Conservation (phyloP, 2,329 filamentous ascomycete genomes). For the Myriosclerotinia duriaeana region DNA sequence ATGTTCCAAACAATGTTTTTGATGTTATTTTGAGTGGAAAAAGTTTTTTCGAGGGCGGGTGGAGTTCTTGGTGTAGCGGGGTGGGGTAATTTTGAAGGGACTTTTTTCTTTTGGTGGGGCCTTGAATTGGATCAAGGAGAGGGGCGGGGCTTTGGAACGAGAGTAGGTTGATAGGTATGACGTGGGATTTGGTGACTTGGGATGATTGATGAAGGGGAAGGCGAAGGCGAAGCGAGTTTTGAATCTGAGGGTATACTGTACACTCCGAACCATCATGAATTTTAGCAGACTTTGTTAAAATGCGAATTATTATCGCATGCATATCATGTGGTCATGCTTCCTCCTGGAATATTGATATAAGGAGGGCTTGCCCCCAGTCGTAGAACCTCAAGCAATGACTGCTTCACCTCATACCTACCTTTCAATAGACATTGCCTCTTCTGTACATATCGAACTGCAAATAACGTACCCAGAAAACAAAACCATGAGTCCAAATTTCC, state of each 20-base stretch:
- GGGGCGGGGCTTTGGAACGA: neutral
- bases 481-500: neutral
- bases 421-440: neutral
- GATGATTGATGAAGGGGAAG: neutral
- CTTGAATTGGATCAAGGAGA: neutral
- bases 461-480: neutral
- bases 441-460: neutral
- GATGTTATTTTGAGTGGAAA: neutral
- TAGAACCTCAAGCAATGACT: too few relatives aligned
- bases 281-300: neutral
- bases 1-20: neutral
- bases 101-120: neutral
- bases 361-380: too few relatives aligned
- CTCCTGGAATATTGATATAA: too few relatives aligned
- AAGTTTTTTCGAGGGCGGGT: neutral
- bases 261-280: neutral
- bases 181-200: neutral
- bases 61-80: neutral
- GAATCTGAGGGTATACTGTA: neutral
- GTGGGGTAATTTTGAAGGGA: neutral
- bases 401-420: neutral
- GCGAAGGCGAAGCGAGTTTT: constrained; percentile 1
- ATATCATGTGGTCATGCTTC: too few relatives aligned
- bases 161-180: neutral
- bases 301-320: too few relatives aligned